phyloP scores from a whole-genome alignment of 164 flowering plant genomes.

The grape (Vitis vinifera) region DNA sequence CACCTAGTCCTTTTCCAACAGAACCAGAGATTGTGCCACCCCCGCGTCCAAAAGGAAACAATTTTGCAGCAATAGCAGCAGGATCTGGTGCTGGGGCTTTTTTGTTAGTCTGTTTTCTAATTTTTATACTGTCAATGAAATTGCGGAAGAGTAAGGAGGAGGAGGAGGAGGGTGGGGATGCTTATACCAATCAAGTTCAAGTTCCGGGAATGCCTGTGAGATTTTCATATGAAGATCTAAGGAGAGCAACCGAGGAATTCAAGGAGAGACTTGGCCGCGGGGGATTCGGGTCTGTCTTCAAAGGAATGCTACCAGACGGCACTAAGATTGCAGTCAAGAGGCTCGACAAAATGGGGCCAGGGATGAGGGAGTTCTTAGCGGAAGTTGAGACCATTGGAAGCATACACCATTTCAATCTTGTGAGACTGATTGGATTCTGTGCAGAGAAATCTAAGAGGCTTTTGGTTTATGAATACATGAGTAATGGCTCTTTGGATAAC shows the following conservation, averaged over 20 bases:
- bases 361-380: slow-evolving; percentile 1
- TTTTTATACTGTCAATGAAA: too few species aligned
- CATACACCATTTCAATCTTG: too few species aligned
- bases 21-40: not conserved
- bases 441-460: slow-evolving; percentile 3
- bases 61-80: too few species aligned
- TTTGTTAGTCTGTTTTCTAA: too few species aligned
- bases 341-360: not conserved
- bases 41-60: not conserved
- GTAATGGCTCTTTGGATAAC: slow-evolving; percentile 2
- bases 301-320: not conserved
- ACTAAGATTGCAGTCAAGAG: slow-evolving; percentile 1
- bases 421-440: too few species aligned
- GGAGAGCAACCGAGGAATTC: slow-evolving; percentile 1
- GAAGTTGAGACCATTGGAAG: too few species aligned
- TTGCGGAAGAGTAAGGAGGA: too few species aligned
- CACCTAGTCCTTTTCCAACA: not conserved
- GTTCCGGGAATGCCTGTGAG: slow-evolving; percentile 2
- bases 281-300: slow-evolving; percentile 5
- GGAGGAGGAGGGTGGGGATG: too few species aligned
- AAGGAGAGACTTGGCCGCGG: slow-evolving; percentile 3
- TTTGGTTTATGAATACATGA: slow-evolving; percentile 5
- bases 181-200: not conserved
- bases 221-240: slow-evolving; percentile 1
- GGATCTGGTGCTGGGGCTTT: too few species aligned